Percentiles rank a stretch among this genome's conserved stretches.
Evolutionary conservation across 192 early-diverging fungal genomes (phyloP).

Genomic region (Rhizoclosmatium globosum): DNA sequence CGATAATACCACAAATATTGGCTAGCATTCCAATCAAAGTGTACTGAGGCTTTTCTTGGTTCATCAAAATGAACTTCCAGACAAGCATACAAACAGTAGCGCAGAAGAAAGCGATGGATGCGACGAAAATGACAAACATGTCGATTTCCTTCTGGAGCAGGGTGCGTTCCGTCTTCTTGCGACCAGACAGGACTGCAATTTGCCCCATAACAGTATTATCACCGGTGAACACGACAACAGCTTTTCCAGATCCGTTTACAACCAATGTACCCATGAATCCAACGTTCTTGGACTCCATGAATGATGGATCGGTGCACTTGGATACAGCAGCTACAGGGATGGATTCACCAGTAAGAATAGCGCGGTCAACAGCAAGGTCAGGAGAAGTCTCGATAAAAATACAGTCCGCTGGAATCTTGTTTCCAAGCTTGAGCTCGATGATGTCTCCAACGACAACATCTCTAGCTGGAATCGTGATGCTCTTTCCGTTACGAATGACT

Average conservation of each 20-base stretch:
- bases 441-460: constrained; percentile 81
- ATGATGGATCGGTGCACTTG: constrained; percentile 73
- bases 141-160: constrained; percentile 69
- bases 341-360: constrained; percentile 80
- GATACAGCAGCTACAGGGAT: constrained; percentile 70
- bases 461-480: constrained; percentile 54
- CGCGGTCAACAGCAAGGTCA: constrained; percentile 82
- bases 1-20: constrained; percentile 38
- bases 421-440: constrained; percentile 69
- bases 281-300: constrained; percentile 83
- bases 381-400: constrained; percentile 69
- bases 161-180: constrained; percentile 46
- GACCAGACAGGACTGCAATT: constrained; percentile 60
- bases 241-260: constrained; percentile 74
- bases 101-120: constrained; percentile 44
- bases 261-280: constrained; percentile 79
- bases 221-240: constrained; percentile 80
- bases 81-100: constrained; percentile 30
- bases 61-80: constrained; percentile 14
- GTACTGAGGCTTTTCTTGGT: constrained; percentile 36
- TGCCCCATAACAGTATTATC: constrained; percentile 79
- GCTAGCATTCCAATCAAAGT: constrained; percentile 27
- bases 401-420: constrained; percentile 82
- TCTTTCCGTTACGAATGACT: constrained; percentile 75
- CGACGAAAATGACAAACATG: constrained; percentile 76